Conservation (phyloP, 2,329 filamentous ascomycete species). For the Colletotrichum simmondsii region DNA sequence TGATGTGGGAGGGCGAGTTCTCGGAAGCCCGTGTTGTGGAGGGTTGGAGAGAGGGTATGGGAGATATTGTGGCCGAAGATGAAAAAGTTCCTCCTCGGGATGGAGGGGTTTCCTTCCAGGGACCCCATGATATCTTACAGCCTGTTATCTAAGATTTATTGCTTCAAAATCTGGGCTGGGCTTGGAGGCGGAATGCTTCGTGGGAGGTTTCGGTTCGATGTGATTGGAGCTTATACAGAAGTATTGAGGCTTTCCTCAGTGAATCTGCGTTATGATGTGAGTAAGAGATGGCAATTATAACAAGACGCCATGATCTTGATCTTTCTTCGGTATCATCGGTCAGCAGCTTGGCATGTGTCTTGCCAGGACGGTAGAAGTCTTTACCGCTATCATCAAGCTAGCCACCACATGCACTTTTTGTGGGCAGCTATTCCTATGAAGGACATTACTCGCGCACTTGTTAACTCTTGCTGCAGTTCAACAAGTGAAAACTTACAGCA, state of each 20-base stretch:
- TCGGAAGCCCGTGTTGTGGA: slow-evolving; percentile 14
- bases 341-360: not conserved
- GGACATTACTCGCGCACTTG: not conserved
- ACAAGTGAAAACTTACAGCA: not conserved
- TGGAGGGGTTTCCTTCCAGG: not conserved
- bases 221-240: too few species aligned
- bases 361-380: slow-evolving; percentile 1
- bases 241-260: too few species aligned
- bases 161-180: too few species aligned
- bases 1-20: slow-evolving; percentile 9
- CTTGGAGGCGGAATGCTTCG: too few species aligned
- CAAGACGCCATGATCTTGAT: not conserved
- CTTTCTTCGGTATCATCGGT: not conserved
- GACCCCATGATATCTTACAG: not conserved
- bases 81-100: not conserved
- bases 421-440: not conserved
- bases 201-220: too few species aligned
- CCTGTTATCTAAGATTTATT: too few species aligned
- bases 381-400: not conserved
- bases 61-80: slow-evolving; percentile 21
- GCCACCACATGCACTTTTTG: not conserved
- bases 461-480: not conserved
- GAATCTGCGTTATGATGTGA: not conserved
- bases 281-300: not conserved
- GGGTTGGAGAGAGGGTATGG: slow-evolving; percentile 1